These are phyloP conservation scores for Phytophthora ohioensis DNA, from an alignment of 352 stramenopile species.

Conservation along the genomic window DNA sequence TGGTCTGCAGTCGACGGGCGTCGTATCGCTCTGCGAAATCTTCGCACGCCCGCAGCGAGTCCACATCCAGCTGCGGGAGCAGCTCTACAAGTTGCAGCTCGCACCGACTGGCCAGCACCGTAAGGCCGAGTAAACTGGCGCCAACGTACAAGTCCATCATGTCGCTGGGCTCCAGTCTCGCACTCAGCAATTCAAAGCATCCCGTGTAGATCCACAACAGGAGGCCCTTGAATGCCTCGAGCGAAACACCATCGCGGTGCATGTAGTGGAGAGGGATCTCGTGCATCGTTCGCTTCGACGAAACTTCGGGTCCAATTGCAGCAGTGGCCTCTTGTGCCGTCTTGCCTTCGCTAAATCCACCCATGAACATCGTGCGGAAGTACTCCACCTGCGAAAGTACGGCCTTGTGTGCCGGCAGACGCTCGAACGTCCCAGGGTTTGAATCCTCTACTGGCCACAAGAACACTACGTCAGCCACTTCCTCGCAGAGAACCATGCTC, in stretches of 20 bases:
- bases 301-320: background rate
- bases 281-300: conserved; percentile 31
- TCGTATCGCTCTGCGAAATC: conserved; percentile 76
- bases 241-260: conserved; percentile 74
- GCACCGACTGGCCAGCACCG: conserved; percentile 62
- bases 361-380: conserved; percentile 85
- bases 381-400: conserved; percentile 83
- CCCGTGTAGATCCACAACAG: conserved; percentile 82
- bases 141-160: conserved; percentile 82
- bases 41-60: conserved; percentile 63
- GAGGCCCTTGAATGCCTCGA: conserved; percentile 67
- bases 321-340: conserved; percentile 11
- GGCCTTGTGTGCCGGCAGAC: conserved; percentile 72
- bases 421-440: conserved; percentile 35
- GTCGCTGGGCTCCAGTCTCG: conserved; percentile 55
- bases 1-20: conserved; percentile 54
- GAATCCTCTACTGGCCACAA: conserved; percentile 67
- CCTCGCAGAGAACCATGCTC: conserved; percentile 47
- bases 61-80: conserved; percentile 54
- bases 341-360: conserved; percentile 80
- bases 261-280: conserved; percentile 77
- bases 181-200: conserved; percentile 54
- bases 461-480: conserved; percentile 78
- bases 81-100: conserved; percentile 67
- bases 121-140: conserved; percentile 65